phyloP scores from a whole-genome alignment of 352 stramenopile genomes.

The Globisporangium abappressorium region DNA sequence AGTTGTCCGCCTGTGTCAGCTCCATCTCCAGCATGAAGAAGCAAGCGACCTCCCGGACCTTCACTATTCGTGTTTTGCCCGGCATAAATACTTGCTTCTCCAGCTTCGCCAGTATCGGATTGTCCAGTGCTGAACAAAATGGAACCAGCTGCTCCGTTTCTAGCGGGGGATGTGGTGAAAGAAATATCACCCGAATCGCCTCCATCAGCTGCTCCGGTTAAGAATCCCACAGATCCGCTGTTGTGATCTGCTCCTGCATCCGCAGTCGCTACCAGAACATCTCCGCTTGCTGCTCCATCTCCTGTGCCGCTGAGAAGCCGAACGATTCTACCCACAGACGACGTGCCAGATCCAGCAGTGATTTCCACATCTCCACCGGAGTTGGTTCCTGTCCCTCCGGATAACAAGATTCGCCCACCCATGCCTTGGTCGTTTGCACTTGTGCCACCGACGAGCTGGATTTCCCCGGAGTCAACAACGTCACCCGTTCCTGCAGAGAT shows the following conservation, averaged over 20 bases:
- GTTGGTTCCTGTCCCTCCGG: slow-evolving; percentile 28
- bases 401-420: slow-evolving; percentile 27
- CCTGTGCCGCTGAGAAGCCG: slow-evolving; percentile 29
- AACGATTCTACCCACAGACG: slow-evolving; percentile 23
- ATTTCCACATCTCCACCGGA: slow-evolving; percentile 28
- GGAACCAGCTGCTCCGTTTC: slow-evolving; percentile 12
- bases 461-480: slow-evolving; percentile 20
- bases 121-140: slow-evolving; percentile 25
- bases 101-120: slow-evolving; percentile 17
- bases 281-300: slow-evolving; percentile 26
- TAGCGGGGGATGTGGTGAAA: slow-evolving; percentile 24
- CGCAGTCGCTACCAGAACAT: slow-evolving; percentile 26
- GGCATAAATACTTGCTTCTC: slow-evolving; percentile 20
- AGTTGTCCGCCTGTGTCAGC: slow-evolving; percentile 20
- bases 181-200: slow-evolving; percentile 31
- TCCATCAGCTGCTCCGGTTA: slow-evolving; percentile 29
- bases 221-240: slow-evolving; percentile 27
- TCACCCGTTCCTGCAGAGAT: slow-evolving; percentile 24
- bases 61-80: slow-evolving; percentile 18
- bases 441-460: slow-evolving; percentile 26
- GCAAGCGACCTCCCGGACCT: slow-evolving; percentile 17
- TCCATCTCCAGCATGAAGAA: slow-evolving; percentile 18
- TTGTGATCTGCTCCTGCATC: slow-evolving; percentile 21
- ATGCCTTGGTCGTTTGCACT: slow-evolving; percentile 26
- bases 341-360: slow-evolving; percentile 24